A percentile compares a stretch with the other conserved stretches of the same genome.
These are phyloP conservation scores for Boletus speciosus DNA, from an alignment of 768 basidiomycete genomes.

Conservation along the genomic window DNA sequence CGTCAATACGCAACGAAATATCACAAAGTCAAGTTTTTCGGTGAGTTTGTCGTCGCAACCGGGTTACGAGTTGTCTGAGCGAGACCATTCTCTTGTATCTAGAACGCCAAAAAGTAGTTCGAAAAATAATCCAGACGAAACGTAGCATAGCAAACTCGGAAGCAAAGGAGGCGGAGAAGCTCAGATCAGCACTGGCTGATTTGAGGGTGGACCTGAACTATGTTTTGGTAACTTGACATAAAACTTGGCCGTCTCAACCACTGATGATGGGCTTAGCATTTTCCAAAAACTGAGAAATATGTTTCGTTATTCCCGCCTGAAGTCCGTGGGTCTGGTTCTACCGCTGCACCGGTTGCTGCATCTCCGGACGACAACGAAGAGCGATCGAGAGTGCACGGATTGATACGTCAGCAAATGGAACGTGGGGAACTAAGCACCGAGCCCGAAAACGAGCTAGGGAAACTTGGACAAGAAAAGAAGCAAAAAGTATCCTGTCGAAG, in stretches of 20 bases:
- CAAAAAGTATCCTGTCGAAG: background rate
- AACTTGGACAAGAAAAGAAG: constrained; percentile 5
- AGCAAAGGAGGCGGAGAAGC: constrained; percentile 35
- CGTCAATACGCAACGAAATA: constrained; percentile 73
- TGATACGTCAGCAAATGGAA: constrained; percentile 60
- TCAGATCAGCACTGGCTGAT: constrained; percentile 50
- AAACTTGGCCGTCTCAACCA: background rate
- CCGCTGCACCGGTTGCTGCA: constrained; percentile 4
- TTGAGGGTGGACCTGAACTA: constrained; percentile 91
- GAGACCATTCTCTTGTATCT: background rate
- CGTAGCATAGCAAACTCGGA: constrained; percentile 42
- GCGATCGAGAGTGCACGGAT: constrained; percentile 55
- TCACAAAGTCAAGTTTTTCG: constrained; percentile 93
- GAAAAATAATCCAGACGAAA: constrained; percentile 72
- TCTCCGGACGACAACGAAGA: constrained; percentile 38
- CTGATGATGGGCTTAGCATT: constrained; percentile 51
- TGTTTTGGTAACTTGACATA: constrained; percentile 55
- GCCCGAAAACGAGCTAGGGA: constrained; percentile 48
- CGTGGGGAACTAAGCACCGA: constrained; percentile 53
- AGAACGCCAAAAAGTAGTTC: constrained; percentile 86
- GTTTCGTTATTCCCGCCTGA: constrained; percentile 85
- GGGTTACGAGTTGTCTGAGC: background rate
- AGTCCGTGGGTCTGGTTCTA: constrained; percentile 27
- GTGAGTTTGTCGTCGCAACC: constrained; percentile 39
- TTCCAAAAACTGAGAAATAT: constrained; percentile 83